Conservation (phyloP, 1,284 basidiomycete genomes). For the Anthracocystis panici-leucophaei region DNA sequence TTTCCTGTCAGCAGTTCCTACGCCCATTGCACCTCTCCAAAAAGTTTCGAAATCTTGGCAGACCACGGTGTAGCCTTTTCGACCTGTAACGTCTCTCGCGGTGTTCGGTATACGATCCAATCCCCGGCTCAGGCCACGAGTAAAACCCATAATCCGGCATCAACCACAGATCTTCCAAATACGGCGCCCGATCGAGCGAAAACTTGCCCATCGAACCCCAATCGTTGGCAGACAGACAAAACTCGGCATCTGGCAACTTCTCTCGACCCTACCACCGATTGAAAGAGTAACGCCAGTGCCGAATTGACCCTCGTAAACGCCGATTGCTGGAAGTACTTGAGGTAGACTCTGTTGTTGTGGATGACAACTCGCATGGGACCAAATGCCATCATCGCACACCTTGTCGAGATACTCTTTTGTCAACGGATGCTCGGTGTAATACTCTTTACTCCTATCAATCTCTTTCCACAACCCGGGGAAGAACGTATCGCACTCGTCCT, state of each 20-base stretch:
- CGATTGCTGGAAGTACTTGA: constrained; percentile 61
- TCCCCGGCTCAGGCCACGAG: constrained; percentile 64
- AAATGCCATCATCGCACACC: constrained; percentile 61
- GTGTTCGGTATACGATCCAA: constrained; percentile 61
- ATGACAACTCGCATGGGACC: constrained; percentile 64
- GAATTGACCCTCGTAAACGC: constrained; percentile 56
- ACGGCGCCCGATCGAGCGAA: constrained; percentile 53
- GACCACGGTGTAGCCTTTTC: constrained; percentile 54
- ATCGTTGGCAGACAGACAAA: constrained; percentile 62
- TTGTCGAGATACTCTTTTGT: constrained; percentile 59
- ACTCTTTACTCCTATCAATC: constrained; percentile 56
- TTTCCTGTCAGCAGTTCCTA: constrained; percentile 61
- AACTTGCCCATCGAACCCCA: constrained; percentile 66
- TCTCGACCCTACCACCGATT: constrained; percentile 55
- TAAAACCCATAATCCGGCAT: constrained; percentile 68
- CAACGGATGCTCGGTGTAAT: constrained; percentile 45
- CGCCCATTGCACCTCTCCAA: constrained; percentile 62
- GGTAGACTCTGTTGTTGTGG: constrained; percentile 63
- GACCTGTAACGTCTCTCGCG: constrained; percentile 43
- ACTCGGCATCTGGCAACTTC: constrained; percentile 66
- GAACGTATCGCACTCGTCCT: constrained; percentile 65
- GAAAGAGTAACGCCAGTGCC: constrained; percentile 55
- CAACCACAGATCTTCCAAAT: constrained; percentile 64
- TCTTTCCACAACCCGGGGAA: constrained; percentile 64
- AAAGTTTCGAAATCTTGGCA: constrained; percentile 57